Percentiles rank a stretch among this genome's conserved stretches.
Evolutionary conservation across 331 rosid species (phyloP).

Genomic region (Rosa hybrid): DNA sequence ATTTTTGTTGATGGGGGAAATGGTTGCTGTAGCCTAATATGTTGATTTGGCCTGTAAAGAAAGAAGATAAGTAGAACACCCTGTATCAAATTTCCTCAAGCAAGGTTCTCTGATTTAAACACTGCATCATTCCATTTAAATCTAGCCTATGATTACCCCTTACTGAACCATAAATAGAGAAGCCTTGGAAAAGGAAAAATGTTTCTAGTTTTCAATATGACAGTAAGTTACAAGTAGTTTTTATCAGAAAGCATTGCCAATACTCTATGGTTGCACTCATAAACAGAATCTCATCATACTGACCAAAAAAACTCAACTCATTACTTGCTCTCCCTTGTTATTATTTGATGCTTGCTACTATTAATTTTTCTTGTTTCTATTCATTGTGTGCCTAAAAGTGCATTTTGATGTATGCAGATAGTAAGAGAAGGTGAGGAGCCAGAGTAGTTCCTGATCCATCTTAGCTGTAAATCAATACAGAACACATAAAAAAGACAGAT

Average conservation of each 20-base stretch:
- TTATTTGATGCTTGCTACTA: neutral
- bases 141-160: neutral
- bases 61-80: neutral
- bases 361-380: neutral
- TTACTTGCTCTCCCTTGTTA: neutral
- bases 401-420: conserved; percentile 33
- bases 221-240: neutral
- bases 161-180: neutral
- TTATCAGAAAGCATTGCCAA: neutral
- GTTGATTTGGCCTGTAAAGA: neutral
- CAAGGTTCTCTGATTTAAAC: neutral
- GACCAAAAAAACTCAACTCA: neutral
- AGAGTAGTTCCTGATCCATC: conserved; percentile 38
- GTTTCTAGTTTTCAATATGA: neutral
- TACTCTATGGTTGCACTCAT: neutral
- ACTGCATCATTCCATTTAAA: neutral
- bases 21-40: neutral
- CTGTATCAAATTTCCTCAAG: neutral
- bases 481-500: neutral
- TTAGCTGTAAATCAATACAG: conserved; percentile 19
- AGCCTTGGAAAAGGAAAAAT: neutral
- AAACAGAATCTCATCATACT: neutral
- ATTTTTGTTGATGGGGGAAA: neutral
- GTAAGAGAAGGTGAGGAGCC: conserved; percentile 53
- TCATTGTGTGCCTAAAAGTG: neutral